A percentile compares a stretch with the other conserved stretches of the same genome.
phyloP scores from a whole-genome alignment of 2,329 filamentous ascomycete genomes.

The Pyrenophora graminea region DNA sequence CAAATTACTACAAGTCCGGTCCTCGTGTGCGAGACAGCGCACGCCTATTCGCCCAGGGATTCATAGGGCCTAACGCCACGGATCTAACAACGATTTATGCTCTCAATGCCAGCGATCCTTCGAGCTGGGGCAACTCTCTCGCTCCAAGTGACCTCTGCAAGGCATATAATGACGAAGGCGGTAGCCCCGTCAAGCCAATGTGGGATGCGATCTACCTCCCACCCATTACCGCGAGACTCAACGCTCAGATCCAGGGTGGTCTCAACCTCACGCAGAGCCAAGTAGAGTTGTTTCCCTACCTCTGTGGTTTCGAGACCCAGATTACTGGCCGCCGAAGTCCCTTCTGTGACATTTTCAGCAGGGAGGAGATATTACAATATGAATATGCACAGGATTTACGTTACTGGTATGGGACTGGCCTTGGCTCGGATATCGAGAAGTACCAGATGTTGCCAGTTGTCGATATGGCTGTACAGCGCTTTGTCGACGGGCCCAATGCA shows the following conservation, averaged over 20 bases:
- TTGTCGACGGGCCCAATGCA: constrained; percentile 58
- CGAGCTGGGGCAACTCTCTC: constrained; percentile 64
- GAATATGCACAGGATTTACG: constrained; percentile 70
- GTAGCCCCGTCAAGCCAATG: constrained; percentile 51
- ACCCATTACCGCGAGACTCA: constrained; percentile 59
- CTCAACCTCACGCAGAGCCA: constrained; percentile 61
- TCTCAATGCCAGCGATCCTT: constrained; percentile 60
- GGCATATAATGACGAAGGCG: constrained; percentile 59
- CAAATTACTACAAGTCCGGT: constrained; percentile 62
- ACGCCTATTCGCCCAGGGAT: constrained; percentile 64
- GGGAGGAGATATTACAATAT: constrained; percentile 65
- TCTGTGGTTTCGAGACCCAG: constrained; percentile 73
- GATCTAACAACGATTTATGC: constrained; percentile 61
- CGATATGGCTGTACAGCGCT: constrained; percentile 56
- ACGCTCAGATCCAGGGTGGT: constrained; percentile 58
- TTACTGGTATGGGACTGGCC: constrained; percentile 69
- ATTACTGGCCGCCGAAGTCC: constrained; percentile 64
- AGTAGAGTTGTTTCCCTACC: constrained; percentile 64
- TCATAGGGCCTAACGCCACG: constrained; percentile 60
- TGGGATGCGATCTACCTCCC: constrained; percentile 61
- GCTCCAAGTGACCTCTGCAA: constrained; percentile 67
- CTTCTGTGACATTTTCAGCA: constrained; percentile 66
- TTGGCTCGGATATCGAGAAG: constrained; percentile 58
- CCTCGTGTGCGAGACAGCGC: constrained; percentile 66
- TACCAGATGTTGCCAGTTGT: constrained; percentile 67